Evolutionary conservation across 148 eudicot genomes (phyloP).

Genomic region (Rhododendron williamsianum): DNA sequence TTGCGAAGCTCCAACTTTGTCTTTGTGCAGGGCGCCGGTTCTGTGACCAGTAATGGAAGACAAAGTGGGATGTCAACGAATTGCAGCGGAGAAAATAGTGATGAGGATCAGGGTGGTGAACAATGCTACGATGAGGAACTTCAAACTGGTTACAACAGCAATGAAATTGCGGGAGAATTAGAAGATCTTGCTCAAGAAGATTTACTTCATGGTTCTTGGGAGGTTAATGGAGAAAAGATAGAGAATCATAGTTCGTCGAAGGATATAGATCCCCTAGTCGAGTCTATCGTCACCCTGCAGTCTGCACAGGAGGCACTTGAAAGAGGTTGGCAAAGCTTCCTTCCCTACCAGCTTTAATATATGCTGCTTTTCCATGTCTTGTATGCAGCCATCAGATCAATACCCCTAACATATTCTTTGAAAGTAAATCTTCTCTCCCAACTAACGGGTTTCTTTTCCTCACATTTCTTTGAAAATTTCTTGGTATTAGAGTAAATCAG

Average conservation of each 20-base stretch:
- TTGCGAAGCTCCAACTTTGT: constrained; percentile 62
- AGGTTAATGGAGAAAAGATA: constrained; percentile 23
- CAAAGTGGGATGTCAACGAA: constrained; percentile 30
- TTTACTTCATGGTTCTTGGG: constrained; percentile 30
- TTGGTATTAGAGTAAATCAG: background rate
- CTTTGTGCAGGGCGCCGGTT: constrained; percentile 42
- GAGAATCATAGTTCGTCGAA: constrained; percentile 32
- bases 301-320: constrained; percentile 72
- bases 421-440: background rate
- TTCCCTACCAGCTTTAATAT: background rate
- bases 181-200: constrained; percentile 32
- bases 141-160: constrained; percentile 19
- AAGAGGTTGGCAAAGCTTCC: constrained; percentile 41
- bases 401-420: background rate
- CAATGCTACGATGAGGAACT: constrained; percentile 21
- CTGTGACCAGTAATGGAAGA: constrained; percentile 36
- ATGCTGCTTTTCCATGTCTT: background rate
- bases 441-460: background rate
- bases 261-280: constrained; percentile 56
- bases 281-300: constrained; percentile 52
- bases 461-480: background rate
- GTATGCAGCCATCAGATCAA: background rate
- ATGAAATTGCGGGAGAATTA: constrained; percentile 18
- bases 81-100: constrained; percentile 37
- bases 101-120: constrained; percentile 37